Conservation (phyloP, 345 rosid species). For the Eutrema yunnanense region DNA sequence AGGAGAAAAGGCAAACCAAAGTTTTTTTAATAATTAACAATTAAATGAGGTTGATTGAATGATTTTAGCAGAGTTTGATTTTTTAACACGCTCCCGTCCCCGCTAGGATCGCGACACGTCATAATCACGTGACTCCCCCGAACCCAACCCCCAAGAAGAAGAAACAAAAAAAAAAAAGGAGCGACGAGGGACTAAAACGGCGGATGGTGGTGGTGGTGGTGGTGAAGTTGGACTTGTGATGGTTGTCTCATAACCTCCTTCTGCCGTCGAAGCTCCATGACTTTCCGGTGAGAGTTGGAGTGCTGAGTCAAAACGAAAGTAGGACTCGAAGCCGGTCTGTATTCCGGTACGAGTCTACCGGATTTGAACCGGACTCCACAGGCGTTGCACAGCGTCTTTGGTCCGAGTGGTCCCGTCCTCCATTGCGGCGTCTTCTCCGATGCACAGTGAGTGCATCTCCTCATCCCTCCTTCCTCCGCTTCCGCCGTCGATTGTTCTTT, state of each 20-base stretch:
- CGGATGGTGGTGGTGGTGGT: slow-evolving; percentile 25
- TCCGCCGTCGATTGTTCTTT: slow-evolving; percentile 28
- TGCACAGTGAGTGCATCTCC: slow-evolving; percentile 74
- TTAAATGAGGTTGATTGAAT: slow-evolving; percentile 15
- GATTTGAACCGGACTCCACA: slow-evolving; percentile 84
- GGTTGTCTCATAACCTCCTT: slow-evolving; percentile 45
- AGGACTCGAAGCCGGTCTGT: slow-evolving; percentile 79
- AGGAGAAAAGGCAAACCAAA: slow-evolving; percentile 12
- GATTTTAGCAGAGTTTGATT: slow-evolving; percentile 1
- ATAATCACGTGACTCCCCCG: slow-evolving; percentile 36
- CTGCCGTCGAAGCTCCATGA: slow-evolving; percentile 71
- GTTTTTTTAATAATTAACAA: slow-evolving; percentile 24
- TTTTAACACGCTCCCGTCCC: slow-evolving; percentile 19
- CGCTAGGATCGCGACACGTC: slow-evolving; percentile 25
- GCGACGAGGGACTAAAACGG: slow-evolving; percentile 15
- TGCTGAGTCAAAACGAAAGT: slow-evolving; percentile 74
- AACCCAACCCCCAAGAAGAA: slow-evolving; percentile 21
- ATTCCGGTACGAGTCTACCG: slow-evolving; percentile 77
- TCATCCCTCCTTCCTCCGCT: slow-evolving; percentile 24
- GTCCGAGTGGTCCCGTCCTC: slow-evolving; percentile 80
- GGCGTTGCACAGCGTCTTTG: slow-evolving; percentile 70
- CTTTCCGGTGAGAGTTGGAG: slow-evolving; percentile 83
- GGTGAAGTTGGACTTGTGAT: slow-evolving; percentile 30
- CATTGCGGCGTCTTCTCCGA: slow-evolving; percentile 87
- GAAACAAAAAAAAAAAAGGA: background rate